Base-by-base conservation (phyloP, 768 basidiomycete species). In the Termitomyces sp. region DNA sequence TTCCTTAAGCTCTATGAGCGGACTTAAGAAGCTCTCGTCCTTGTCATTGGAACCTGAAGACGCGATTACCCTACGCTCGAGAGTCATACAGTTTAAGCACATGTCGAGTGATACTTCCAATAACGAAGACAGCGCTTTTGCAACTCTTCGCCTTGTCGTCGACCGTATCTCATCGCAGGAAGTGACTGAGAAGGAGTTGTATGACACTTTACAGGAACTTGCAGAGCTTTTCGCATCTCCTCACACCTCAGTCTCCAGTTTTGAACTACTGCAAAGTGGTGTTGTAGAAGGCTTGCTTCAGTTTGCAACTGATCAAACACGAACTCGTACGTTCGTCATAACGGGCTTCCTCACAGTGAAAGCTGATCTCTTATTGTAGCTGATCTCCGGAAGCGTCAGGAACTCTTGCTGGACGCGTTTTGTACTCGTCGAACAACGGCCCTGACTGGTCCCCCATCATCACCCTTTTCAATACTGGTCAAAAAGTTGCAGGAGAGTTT, bases 401-500 rank as follows among this genome's bases (percentile, higher is more conserved):
- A 91, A 55, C 76, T 96, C 22, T 72, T 99, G 45, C 82, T 93
- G 57, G 89, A 92, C 58, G 84, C 90, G 2, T 91, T 99, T 70
- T 83, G 84, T 36, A 75, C 78, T 32, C 81, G 83, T 45, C 78
- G 80, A 64, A 71, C 77, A 32, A 85, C 81, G 65, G 74, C 71
- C 8, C 61, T 81, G 57, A 75, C 62, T 40, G 70, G 73, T 55
- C 76, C 68, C 24, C 87, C 84, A 71, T 87, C 84, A 71, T 87
- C 81, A 8, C 86, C 85, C 0, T 86, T 97, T 45, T 74, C 87
- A 2, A 81, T 89, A 11, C 83, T 99, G 38, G 94, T 98, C 57
- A 98, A 96, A 81, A 95, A 96, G 66, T 74, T 99, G 38, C 97
- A 98, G 73, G 97, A 99, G 75, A 92, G 91, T 71, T 75, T 99